phyloP scores from a whole-genome alignment of 2,329 filamentous ascomycete genomes.

The Zopfia rhizophila region DNA sequence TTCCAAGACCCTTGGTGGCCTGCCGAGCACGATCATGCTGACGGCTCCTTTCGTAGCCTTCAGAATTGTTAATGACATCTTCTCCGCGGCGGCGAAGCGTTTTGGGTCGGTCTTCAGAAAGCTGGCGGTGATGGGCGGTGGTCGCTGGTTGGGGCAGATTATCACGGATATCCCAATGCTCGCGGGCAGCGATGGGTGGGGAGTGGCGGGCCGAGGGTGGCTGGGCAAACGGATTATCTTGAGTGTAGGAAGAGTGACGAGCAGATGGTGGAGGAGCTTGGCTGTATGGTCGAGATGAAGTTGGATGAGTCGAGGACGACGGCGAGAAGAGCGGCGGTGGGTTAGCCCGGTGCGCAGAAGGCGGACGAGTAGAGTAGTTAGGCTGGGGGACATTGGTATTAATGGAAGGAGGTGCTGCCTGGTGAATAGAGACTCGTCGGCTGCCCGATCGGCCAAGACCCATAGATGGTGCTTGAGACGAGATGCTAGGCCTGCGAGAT shows the following conservation, averaged over 20 bases:
- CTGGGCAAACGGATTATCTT: conserved; percentile 27
- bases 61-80: conserved; percentile 21
- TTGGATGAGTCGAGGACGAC: conserved; percentile 1
- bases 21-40: conserved; percentile 26
- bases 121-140: conserved; percentile 7
- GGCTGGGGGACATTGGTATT: conserved; percentile 23
- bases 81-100: conserved; percentile 26
- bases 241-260: conserved; percentile 30
- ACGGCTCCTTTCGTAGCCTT: conserved; percentile 5
- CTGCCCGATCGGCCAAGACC: conserved; percentile 28
- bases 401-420: conserved; percentile 29
- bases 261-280: conserved; percentile 33
- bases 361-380: conserved; percentile 27
- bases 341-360: conserved; percentile 24
- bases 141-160: conserved; percentile 31
- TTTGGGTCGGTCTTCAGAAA: conserved; percentile 18
- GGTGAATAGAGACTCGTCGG: conserved; percentile 36
- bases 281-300: too few relatives aligned
- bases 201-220: conserved; percentile 9
- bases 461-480: conserved; percentile 17
- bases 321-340: conserved; percentile 33
- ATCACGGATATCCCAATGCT: conserved; percentile 39
- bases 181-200: conserved; percentile 11
- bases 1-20: conserved; percentile 28
- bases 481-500: conserved; percentile 33